Base-by-base conservation (phyloP, 1,139 yeast species). In the Candida sanyaensis region DNA sequence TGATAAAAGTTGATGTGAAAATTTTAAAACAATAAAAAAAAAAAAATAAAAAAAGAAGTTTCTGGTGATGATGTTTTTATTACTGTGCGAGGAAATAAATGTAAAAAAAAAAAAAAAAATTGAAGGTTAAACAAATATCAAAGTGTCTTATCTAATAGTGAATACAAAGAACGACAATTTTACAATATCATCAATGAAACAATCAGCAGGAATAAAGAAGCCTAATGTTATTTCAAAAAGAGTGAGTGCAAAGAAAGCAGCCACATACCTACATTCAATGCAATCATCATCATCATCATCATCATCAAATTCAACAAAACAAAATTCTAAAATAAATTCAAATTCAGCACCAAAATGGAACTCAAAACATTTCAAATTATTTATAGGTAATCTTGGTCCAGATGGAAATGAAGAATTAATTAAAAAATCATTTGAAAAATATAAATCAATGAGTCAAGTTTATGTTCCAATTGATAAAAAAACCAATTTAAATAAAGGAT, bases 331-430 rank as follows among this genome's bases (percentile, higher is more conserved):
- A 17, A 17, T 29, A 27, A 29, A 45, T 5, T 28, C 46, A 24
- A 42, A 68, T 8, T 58, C 80, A 4, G 63, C 80, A 38, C 65
- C 73, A 21, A 83, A 78, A 36, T 84, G 88, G 88, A 77, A 83
- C 55, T 86, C 84, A 21, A 67, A 73, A n/a, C 90, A 86, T 59
- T 87, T 84, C 63, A 68, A 91, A 31, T 66, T 87, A 11, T 87
- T 86, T 66, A 88, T 87, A 8, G 95, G 95, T 0, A 87, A 87
- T 56, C 65, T 87, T 38, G 88, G 90, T 0, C 73, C 77, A 3
- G 93, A 86, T 55, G 92, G 83, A 5, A 79, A 74, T 23, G 89
- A 84, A 51, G 80, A 74, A 21, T 58, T 80, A 45, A 67, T 87
- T 23, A 57, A 64, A 10, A 64, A 67, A 28, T 83, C 88, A 0